A percentile compares a stretch with the other conserved stretches of the same genome.
Evolutionary conservation across 2,329 filamentous ascomycete species (phyloP).

Genomic region (Amphichorda felina): DNA sequence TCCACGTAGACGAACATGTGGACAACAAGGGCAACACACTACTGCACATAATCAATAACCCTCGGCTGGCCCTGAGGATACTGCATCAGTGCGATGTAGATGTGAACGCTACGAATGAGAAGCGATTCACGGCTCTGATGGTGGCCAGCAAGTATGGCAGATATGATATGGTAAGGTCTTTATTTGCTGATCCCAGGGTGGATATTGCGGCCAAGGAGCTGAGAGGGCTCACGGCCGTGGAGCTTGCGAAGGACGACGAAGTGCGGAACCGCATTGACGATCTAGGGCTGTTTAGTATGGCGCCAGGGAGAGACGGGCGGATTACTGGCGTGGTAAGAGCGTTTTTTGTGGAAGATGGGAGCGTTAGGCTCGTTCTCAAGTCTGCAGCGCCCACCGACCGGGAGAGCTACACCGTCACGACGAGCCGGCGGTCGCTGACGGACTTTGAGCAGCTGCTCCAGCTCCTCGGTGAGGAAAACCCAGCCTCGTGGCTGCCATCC

Average conservation of each 20-base stretch:
- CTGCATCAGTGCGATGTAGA: conserved; percentile 84
- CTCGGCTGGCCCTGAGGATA: conserved; percentile 62
- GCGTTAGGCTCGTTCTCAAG: conserved; percentile 84
- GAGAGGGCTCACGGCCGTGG: conserved; percentile 83
- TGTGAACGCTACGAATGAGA: conserved; percentile 90
- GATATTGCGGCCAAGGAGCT: conserved; percentile 76
- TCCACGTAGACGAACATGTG: conserved; percentile 87
- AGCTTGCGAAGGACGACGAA: conserved; percentile 95
- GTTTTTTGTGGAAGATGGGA: conserved; percentile 95
- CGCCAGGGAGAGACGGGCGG: conserved; percentile 60
- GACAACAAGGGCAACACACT: conserved; percentile 90
- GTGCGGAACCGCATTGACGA: conserved; percentile 95
- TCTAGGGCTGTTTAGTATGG: conserved; percentile 68
- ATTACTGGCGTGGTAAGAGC: conserved; percentile 89
- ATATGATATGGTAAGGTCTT: conserved; percentile 78
- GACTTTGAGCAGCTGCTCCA: conserved; percentile 88
- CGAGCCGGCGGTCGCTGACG: conserved; percentile 72
- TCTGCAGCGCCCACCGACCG: conserved; percentile 77
- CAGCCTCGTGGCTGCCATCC: conserved; percentile 85
- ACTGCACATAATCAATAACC: conserved; percentile 88
- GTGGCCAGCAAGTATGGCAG: conserved; percentile 96
- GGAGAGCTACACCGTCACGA: conserved; percentile 85
- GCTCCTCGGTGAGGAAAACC: conserved; percentile 78
- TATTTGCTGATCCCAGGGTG: conserved; percentile 81
- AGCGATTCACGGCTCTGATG: conserved; percentile 91